Conservation (phyloP, 75 land plant genomes). For the Pseudotsuga menziesii region DNA sequence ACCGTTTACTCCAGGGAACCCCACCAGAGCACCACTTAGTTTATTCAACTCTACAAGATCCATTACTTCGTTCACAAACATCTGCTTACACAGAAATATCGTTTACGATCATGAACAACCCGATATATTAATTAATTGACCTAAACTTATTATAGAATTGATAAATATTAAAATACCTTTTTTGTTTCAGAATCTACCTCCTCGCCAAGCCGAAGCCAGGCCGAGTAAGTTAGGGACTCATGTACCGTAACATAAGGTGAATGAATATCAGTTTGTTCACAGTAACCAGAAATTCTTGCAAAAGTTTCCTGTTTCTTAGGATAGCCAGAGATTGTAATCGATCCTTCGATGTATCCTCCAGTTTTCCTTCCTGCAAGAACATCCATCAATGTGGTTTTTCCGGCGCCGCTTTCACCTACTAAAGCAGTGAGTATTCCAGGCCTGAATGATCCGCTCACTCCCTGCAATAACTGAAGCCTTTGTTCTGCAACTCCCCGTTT, state of each 20-base stretch:
- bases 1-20: not conserved
- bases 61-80: constrained; percentile 28
- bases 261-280: constrained; percentile 81
- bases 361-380: constrained; percentile 86
- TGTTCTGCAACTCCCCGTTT: constrained; percentile 68
- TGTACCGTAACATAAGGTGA: constrained; percentile 72
- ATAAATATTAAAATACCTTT: constrained; percentile 1
- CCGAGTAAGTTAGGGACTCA: constrained; percentile 49
- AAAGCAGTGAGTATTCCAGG: constrained; percentile 81
- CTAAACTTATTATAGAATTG: not conserved
- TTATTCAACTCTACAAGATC: constrained; percentile 18
- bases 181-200: constrained; percentile 17
- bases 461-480: constrained; percentile 57
- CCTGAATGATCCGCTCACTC: constrained; percentile 67
- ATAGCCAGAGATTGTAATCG: constrained; percentile 70
- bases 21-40: constrained; percentile 18
- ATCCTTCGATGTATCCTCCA: constrained; percentile 87
- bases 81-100: constrained; percentile 9
- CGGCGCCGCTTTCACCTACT: constrained; percentile 90
- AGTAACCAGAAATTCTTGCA: constrained; percentile 79
- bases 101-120: not conserved
- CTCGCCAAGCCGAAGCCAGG: constrained; percentile 32
- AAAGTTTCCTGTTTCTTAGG: constrained; percentile 82
- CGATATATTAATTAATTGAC: not conserved
- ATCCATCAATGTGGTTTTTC: constrained; percentile 92